Conservation (phyloP, 2,329 filamentous ascomycete genomes). For the Ceratocystis harringtonii region DNA sequence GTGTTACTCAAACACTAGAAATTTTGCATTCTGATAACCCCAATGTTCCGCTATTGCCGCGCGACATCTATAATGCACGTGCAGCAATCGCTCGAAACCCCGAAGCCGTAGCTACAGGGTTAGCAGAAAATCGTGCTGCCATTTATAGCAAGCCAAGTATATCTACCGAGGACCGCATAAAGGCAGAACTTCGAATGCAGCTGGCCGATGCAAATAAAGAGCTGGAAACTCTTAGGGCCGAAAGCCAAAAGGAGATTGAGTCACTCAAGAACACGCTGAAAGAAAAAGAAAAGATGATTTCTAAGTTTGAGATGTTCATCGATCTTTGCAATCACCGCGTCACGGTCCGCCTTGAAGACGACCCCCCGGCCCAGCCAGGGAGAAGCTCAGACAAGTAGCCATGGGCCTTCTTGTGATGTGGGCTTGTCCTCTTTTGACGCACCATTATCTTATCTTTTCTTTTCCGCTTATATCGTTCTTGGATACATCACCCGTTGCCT, state of each 20-base stretch:
- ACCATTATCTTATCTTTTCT: neutral
- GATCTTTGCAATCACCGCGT: constrained; percentile 54
- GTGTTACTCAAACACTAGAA: constrained; percentile 50
- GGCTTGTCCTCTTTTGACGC: neutral
- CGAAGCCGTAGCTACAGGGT: constrained; percentile 42
- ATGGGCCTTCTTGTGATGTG: neutral
- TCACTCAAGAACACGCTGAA: constrained; percentile 43
- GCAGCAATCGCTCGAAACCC: constrained; percentile 53
- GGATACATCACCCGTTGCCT: neutral
- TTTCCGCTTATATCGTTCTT: neutral
- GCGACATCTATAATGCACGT: constrained; percentile 53
- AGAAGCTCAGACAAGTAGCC: constrained; percentile 14
- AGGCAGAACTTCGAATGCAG: constrained; percentile 45
- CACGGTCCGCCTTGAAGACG: constrained; percentile 38
- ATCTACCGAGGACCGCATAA: constrained; percentile 48
- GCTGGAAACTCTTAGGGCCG: constrained; percentile 38
- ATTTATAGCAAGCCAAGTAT: constrained; percentile 53
- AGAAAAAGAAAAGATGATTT: constrained; percentile 47
- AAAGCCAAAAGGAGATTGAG: constrained; percentile 43
- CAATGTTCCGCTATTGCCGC: constrained; percentile 45
- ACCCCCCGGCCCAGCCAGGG: constrained; percentile 19
- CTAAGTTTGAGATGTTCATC: constrained; percentile 54
- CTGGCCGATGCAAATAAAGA: constrained; percentile 44
- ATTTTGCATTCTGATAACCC: constrained; percentile 50
- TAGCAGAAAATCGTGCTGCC: constrained; percentile 46